Base-by-base conservation (phyloP, 78 protist genomes). In the Dictyostelium capitatum region DNA sequence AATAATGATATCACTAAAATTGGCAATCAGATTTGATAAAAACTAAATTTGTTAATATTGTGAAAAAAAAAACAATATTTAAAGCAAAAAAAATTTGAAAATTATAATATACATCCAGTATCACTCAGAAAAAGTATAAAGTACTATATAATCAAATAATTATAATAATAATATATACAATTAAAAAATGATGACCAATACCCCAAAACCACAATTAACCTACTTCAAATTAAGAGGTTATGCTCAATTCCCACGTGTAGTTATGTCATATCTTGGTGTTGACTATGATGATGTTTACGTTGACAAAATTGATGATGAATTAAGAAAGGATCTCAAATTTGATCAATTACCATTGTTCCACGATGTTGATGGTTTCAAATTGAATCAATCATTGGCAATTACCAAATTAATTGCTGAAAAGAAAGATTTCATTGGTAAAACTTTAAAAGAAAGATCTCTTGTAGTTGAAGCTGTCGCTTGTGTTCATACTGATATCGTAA, bases 341-440 rank as follows among this genome's bases (percentile, higher is more conserved):
- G 81, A 20, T 15, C 90, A 82, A 54, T 19, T 82, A 6, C 90
- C 90, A 82, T 69, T 51, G 41, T 82, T 43, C 30, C 48, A 37
- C 12, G 79, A 69, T n/a, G 64, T 7, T 1, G 74, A 82, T 51
- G 56, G 64, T 48, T 64, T 70, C 48, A 48, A 50, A 19, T 53
- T 82, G 11, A 46, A 75, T 6, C 80, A 82, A 69, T 69, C 90
- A 65, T 23, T 47, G 9, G 51, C 80, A 10, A 82, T 82, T 70
- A 56, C 32, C 14, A n/a, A 30, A 25, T 82, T 25, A 15, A 14
- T 82, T 19, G 79, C 80, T 19, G 64, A 65, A 41, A n/a, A 37
- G 23, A 9, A 54, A n/a, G 48, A 67, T 5, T 32, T 82, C 15
- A 74, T 74, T 82, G 90, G 90, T 11, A 48, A 65, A 14, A 20